Evolutionary conservation across 805 yeast genomes (phyloP).

Genomic region (Lipomyces lipofer): DNA sequence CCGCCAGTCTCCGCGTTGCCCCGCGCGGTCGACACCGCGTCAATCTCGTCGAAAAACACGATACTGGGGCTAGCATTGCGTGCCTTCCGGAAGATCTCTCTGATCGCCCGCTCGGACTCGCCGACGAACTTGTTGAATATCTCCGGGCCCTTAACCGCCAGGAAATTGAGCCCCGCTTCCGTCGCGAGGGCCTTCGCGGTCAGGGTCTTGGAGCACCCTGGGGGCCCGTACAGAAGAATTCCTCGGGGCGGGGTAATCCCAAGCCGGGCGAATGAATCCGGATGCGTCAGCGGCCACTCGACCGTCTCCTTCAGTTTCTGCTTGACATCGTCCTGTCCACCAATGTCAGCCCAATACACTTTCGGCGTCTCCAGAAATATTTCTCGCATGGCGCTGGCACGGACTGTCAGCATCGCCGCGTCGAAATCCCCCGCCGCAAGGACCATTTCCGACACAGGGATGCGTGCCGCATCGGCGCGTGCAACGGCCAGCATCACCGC

Average conservation of each 20-base stretch:
- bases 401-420: conserved; percentile 69
- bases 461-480: conserved; percentile 47
- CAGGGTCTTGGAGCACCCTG: conserved; percentile 94
- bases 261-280: conserved; percentile 68
- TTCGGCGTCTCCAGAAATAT: conserved; percentile 89
- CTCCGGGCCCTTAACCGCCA: conserved; percentile 97
- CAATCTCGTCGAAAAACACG: conserved; percentile 94
- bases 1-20: conserved; percentile 59
- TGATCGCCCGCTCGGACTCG: conserved; percentile 87
- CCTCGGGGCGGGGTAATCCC: conserved; percentile 95
- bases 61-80: conserved; percentile 94
- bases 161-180: conserved; percentile 88
- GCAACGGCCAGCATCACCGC: conserved; percentile 81
- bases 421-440: conserved; percentile 63
- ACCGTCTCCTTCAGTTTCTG: conserved; percentile 83
- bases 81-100: conserved; percentile 91
- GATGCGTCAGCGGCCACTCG: conserved; percentile 83
- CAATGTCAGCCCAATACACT: conserved; percentile 90
- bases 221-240: conserved; percentile 91
- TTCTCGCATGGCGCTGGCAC: conserved; percentile 97
- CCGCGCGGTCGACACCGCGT: conserved; percentile 82
- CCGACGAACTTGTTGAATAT: conserved; percentile 94
- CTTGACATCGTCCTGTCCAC: conserved; percentile 87
- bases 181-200: conserved; percentile 96
- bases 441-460: conserved; percentile 42